Conservation (phyloP, 2,329 filamentous ascomycete genomes). For the Ceratocystis ficicola region DNA sequence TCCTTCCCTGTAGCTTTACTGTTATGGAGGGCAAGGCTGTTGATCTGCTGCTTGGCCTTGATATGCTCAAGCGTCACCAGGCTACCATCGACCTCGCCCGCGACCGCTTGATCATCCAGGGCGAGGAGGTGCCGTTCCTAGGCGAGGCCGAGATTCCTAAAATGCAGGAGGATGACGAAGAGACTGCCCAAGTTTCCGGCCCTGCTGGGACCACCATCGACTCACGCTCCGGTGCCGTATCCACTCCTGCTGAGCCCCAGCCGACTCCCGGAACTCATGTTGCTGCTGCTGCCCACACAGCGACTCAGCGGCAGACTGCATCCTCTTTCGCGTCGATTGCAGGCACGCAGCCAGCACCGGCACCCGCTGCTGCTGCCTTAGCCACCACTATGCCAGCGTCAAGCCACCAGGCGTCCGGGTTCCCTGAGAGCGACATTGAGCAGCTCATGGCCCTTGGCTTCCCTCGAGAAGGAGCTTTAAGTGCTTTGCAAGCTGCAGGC, state of each 20-base stretch:
- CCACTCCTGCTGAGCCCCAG: conserved; percentile 24
- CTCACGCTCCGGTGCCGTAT: conserved; percentile 65
- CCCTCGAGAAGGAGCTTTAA: conserved; percentile 60
- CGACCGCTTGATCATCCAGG: conserved; percentile 78
- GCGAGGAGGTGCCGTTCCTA: conserved; percentile 77
- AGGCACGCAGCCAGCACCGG: conserved; percentile 23
- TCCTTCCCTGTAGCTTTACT: conserved; percentile 88
- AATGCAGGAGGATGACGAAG: conserved; percentile 59
- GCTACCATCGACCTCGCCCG: conserved; percentile 78
- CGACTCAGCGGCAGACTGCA: conserved; percentile 13
- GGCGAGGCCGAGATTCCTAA: conserved; percentile 93
- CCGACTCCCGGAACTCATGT: conserved; percentile 24
- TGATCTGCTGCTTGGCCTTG: conserved; percentile 79
- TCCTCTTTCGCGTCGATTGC: conserved; percentile 24
- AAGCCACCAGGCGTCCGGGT: conserved; percentile 27
- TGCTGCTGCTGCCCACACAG: conserved; percentile 18
- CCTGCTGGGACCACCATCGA: conserved; percentile 85
- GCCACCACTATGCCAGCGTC: conserved; percentile 24
- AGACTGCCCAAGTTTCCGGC: conserved; percentile 65
- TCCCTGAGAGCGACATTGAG: conserved; percentile 56
- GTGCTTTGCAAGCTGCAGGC: conserved; percentile 67
- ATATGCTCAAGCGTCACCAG: conserved; percentile 95
- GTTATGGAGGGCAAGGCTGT: conserved; percentile 99
- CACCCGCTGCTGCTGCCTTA: conserved; percentile 20
- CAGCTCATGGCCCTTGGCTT: conserved; percentile 70